Evolutionary conservation across 495 filamentous ascomycete genomes (phyloP), one percentile per base, ranked within the genome.

Genomic region (Xylaria cubensis): DNA sequence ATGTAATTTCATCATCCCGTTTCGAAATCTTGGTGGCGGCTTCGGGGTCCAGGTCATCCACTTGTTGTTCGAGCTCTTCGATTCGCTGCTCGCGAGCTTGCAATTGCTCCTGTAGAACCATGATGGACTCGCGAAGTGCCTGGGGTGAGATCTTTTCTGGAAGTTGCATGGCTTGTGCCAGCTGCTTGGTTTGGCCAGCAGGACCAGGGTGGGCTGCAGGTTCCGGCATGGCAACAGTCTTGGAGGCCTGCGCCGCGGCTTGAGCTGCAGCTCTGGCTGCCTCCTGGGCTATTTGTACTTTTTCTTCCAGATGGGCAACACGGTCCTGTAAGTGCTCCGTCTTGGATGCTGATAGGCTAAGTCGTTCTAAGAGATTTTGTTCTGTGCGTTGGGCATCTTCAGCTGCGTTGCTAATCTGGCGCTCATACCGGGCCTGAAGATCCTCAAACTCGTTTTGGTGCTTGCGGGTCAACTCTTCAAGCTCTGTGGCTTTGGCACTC

Each of bases 51-150:
- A 92, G 81, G 36, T 86, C 82, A 10, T 89, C 81, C 29, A 94
- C 82, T 64, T 90, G 85, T 55, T 89, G 87, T 82, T 97, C 93
- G 21, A 98, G 92, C 69, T 90, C 87, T 76, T 99, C 96, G 75
- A 98, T 97, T 32, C 88, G 89, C 26, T 89, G 87, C 82, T 98
- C 96, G 68, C 96, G 94, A 76, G 95, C 93, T 77, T 98, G 95
- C 56, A 99, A 88, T 77, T 99, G 96, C 79, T 97, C 95, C 79
- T 98, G 97, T 36, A 99, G 88, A 26, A 97, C 96, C 77, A 97
- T 87, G 77, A 99, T 97, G 8, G 95, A 97, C 81, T 99, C 97
- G 32, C 96, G 92, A 46, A 99, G 88, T 13, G 96, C 96, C 80
- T 97, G 94, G 7, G 94, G 93, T 17, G 94, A 97, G 66, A 97